A percentile compares a stretch with the other conserved stretches of the same genome.
phyloP scores from a whole-genome alignment of 148 eudicot species.

The Polygonum aviculare region DNA sequence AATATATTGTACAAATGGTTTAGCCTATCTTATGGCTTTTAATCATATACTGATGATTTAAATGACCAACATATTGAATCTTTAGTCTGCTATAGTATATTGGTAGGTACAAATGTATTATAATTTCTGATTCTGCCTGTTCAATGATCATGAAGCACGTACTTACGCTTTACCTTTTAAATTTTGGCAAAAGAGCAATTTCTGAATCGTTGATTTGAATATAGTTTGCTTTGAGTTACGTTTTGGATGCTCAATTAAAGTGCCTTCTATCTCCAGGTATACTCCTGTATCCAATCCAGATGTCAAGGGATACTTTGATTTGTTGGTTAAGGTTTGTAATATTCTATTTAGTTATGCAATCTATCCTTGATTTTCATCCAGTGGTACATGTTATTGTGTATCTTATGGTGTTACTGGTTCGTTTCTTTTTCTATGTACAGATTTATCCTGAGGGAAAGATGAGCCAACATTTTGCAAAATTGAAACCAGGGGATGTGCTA shows the following conservation, averaged over 20 bases:
- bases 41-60: neutral
- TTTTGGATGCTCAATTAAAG: neutral
- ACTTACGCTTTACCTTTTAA: neutral
- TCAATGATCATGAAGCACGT: neutral
- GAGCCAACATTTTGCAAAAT: constrained; percentile 93
- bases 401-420: neutral
- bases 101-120: neutral
- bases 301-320: constrained; percentile 84
- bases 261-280: constrained; percentile 40
- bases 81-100: neutral
- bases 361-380: neutral
- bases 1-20: neutral
- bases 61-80: neutral
- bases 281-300: constrained; percentile 96
- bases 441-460: constrained; percentile 96
- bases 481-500: constrained; percentile 84
- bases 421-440: constrained; percentile 23
- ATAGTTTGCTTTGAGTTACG: neutral
- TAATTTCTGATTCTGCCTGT: neutral
- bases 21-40: neutral
- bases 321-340: constrained; percentile 71
- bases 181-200: neutral
- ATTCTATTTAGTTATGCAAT: neutral
- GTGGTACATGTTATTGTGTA: neutral
- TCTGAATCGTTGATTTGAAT: neutral